Base-by-base conservation (phyloP, 371 early-diverging fungal species). In the Mortierella polycephala region DNA sequence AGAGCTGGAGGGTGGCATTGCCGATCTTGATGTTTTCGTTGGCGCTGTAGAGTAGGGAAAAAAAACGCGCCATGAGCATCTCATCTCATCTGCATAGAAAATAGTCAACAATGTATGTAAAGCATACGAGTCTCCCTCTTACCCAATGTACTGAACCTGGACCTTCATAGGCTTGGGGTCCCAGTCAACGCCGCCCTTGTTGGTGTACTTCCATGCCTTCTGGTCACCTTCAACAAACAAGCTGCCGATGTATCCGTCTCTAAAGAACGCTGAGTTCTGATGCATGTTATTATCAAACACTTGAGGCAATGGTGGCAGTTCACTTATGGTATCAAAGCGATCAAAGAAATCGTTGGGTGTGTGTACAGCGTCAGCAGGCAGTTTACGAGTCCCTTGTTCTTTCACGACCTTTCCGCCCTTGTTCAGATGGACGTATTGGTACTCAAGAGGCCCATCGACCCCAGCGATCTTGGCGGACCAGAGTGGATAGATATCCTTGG, bases 291-390 rank as follows among this genome's bases (percentile, higher is more conserved):
- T 72, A 18, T 77, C 72, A 54, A 62, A 88, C 1, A 85, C 86
- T 67, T 88, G 87, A 60, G 88, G 88, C 40, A 88, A 67, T 7
- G 74, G 74, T n/a, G 88, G 88, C 1, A 88, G 74, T 50, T 74
- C 41, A 56, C 66, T 61, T 13, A 86, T 57, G 12, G 85, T 85
- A 41, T 79, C 81, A 11, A 81, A 55, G 23, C 87, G 85, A 61
- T 79, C 83, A 69, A 86, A 88, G 62, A 87, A 86, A 45, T 88
- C 88, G 63, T 88, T 87, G 46, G 85, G 85, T 11, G 86, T 87
- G 16, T 80, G 53, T 11, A 74, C 62, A 7, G 74, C 75, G 12
- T 83, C 85, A 2, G 64, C 45, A 11, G 83, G 73, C 9, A 87
- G 67, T 14, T 82, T 74, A 53, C 87, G 85, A 7, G 65, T 45